Percentiles rank a stretch among this genome's conserved stretches.
Evolutionary conservation across 345 rosid genomes (phyloP).

Genomic region (Eutrema japonicum): DNA sequence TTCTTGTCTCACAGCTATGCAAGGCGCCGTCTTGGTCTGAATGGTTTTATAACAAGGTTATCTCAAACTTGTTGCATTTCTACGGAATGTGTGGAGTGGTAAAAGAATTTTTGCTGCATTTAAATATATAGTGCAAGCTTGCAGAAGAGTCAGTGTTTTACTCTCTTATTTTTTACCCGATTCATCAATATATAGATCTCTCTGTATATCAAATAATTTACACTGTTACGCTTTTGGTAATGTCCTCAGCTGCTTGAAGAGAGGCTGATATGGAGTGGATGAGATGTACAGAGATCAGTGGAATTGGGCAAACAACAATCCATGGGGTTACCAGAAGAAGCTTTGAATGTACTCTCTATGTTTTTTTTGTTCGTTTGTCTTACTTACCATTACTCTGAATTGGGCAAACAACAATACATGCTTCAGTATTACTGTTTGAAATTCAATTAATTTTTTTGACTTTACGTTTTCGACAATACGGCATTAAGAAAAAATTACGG

Average conservation of each 20-base stretch:
- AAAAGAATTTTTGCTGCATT: conserved; percentile 66
- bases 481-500: no score
- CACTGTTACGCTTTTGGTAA: conserved; percentile 13
- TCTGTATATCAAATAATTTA: conserved; percentile 20
- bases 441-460: no score
- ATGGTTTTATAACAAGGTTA: conserved; percentile 88
- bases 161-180: not conserved
- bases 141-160: conserved; percentile 68
- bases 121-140: conserved; percentile 78
- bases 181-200: conserved; percentile 9
- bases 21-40: conserved; percentile 94
- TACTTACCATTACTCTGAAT: not conserved
- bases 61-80: conserved; percentile 75
- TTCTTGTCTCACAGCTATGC: conserved; percentile 91
- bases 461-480: no score
- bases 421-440: no score
- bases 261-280: conserved; percentile 81
- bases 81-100: conserved; percentile 90
- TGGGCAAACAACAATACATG: no score
- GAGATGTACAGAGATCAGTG: conserved; percentile 97
- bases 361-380: not conserved
- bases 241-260: conserved; percentile 75
- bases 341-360: conserved; percentile 20
- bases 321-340: conserved; percentile 80
- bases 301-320: conserved; percentile 89